Conservation (phyloP, 176 grass and related monocot genomes). For the Eragrostis curvula region DNA sequence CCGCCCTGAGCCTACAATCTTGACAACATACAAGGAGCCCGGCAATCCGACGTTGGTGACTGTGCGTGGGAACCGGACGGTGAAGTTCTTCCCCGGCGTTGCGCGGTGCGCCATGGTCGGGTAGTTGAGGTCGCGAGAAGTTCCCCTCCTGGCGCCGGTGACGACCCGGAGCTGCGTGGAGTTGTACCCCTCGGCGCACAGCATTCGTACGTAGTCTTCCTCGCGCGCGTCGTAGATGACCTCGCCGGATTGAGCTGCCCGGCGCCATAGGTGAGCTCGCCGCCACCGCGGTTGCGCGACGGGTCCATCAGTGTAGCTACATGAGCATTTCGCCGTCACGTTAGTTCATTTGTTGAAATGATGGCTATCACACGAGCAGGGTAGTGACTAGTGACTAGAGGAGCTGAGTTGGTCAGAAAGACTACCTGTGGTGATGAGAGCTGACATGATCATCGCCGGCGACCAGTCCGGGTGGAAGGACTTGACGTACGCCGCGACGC, state of each 20-base stretch:
- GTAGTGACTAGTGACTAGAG: too few relatives aligned
- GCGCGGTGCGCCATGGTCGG: slow-evolving; percentile 50
- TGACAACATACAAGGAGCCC: slow-evolving; percentile 14
- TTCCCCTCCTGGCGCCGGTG: neutral
- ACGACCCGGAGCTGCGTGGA: slow-evolving; percentile 34
- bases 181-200: slow-evolving; percentile 57
- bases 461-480: slow-evolving; percentile 33
- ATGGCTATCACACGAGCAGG: too few relatives aligned
- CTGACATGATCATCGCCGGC: slow-evolving; percentile 26
- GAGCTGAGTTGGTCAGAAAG: neutral
- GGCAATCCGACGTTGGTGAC: slow-evolving; percentile 57
- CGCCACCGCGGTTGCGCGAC: neutral
- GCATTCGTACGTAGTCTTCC: slow-evolving; percentile 37
- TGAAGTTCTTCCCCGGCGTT: neutral
- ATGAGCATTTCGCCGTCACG: neutral
- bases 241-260: slow-evolving; percentile 25
- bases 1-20: neutral
- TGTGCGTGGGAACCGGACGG: slow-evolving; percentile 29
- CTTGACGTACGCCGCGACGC: slow-evolving; percentile 33
- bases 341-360: neutral
- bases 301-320: slow-evolving; percentile 1
- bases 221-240: slow-evolving; percentile 34
- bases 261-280: slow-evolving; percentile 38
- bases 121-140: slow-evolving; percentile 47
- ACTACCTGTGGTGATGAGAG: slow-evolving; percentile 38